A percentile compares a stretch with the other conserved stretches of the same genome.
Conservation (phyloP, 768 basidiomycete genomes). For the Leccinum arenicola region DNA sequence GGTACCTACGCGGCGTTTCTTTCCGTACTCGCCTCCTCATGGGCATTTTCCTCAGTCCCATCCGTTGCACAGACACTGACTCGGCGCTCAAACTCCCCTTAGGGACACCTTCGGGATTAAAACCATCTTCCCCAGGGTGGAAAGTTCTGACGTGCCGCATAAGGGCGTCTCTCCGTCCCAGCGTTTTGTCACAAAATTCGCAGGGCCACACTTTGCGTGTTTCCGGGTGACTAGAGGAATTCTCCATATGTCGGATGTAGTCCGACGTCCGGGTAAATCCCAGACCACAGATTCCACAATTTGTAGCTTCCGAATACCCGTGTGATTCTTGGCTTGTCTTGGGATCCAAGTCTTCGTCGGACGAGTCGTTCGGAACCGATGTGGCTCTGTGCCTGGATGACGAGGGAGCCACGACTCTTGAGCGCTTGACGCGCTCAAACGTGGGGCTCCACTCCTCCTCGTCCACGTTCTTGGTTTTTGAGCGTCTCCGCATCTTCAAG, state of each 20-base stretch:
- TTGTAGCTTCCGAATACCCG: background rate
- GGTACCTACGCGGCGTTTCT: conserved; percentile 2
- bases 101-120: background rate
- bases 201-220: conserved; percentile 28
- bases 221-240: conserved; percentile 21
- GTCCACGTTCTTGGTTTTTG: conserved; percentile 14
- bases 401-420: background rate
- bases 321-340: background rate
- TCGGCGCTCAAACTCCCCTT: background rate
- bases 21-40: conserved; percentile 7
- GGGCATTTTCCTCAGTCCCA: conserved; percentile 7
- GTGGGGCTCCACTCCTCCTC: conserved; percentile 24
- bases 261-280: conserved; percentile 23
- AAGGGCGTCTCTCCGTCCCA: conserved; percentile 30
- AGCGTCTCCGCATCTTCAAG: conserved; percentile 6
- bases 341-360: background rate
- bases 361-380: background rate
- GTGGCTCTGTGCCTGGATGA: background rate
- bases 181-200: conserved; percentile 12
- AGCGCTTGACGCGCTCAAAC: conserved; percentile 5
- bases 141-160: conserved; percentile 20
- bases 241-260: conserved; percentile 20
- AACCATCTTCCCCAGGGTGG: conserved; percentile 5
- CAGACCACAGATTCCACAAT: conserved; percentile 15
- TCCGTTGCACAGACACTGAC: background rate